Conservation (phyloP, 768 basidiomycete species). For the Kwoniella shandongensis region DNA sequence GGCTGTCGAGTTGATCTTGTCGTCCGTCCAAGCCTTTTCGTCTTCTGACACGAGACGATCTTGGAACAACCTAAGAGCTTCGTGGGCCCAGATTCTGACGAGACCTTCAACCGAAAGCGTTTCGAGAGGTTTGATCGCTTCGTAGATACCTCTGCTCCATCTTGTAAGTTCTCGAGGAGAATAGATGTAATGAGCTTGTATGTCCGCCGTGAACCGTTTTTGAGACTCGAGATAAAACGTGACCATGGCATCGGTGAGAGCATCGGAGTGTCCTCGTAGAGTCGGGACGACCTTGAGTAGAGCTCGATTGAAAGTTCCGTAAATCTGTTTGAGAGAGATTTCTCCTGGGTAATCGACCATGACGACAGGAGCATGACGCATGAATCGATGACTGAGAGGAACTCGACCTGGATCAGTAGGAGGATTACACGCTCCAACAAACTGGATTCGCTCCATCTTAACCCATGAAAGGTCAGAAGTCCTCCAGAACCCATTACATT, state of each 20-base stretch:
- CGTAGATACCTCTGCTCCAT: constrained; percentile 96
- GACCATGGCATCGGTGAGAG: constrained; percentile 97
- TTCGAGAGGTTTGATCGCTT: constrained; percentile 91
- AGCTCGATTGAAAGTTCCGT: constrained; percentile 95
- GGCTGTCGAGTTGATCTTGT: constrained; percentile 78
- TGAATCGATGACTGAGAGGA: constrained; percentile 94
- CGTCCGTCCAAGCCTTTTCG: constrained; percentile 93
- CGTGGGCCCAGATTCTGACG: constrained; percentile 96
- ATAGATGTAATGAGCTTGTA: constrained; percentile 99
- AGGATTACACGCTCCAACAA: constrained; percentile 98
- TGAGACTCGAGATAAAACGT: constrained; percentile 91
- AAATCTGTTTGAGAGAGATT: constrained; percentile 94
- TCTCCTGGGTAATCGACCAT: constrained; percentile 99
- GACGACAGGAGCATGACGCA: constrained; percentile 92
- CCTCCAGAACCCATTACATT: constrained; percentile 91
- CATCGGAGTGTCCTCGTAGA: constrained; percentile 85
- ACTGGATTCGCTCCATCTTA: constrained; percentile 96
- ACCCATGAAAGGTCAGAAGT: constrained; percentile 95
- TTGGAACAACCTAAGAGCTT: constrained; percentile 94
- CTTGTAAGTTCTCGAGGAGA: constrained; percentile 97
- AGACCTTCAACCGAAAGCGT: constrained; percentile 91
- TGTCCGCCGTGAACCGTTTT: constrained; percentile 87
- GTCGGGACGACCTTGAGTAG: constrained; percentile 93
- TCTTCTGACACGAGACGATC: constrained; percentile 92
- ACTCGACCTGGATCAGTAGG: constrained; percentile 99